Conservation (phyloP, 2,329 filamentous ascomycete species). For the Akanthomyces uredinophilus region DNA sequence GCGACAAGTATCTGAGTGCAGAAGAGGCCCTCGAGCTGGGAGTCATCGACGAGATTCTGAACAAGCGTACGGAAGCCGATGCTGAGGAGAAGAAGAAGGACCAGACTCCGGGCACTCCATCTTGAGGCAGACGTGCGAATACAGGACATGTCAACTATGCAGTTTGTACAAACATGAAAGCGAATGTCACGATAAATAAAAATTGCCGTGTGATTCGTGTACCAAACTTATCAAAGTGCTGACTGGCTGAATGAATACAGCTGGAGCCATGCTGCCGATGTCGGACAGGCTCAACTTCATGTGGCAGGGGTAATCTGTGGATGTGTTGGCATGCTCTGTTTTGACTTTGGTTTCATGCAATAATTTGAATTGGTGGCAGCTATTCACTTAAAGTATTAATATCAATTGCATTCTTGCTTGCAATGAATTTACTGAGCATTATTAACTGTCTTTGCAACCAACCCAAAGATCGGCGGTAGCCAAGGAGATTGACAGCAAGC, state of each 20-base stretch:
- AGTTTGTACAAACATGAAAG: neutral
- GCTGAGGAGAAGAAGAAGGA: conserved; percentile 29
- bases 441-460: neutral
- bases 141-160: neutral
- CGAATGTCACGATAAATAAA: neutral
- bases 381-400: too few species aligned
- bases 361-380: neutral
- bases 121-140: neutral
- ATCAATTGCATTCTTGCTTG: too few species aligned
- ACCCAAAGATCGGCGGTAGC: neutral
- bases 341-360: neutral
- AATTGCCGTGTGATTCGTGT: neutral
- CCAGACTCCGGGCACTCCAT: conserved; percentile 11
- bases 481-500: neutral
- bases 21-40: conserved; percentile 85
- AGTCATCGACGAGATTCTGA: conserved; percentile 85
- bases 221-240: neutral
- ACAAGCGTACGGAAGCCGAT: conserved; percentile 47
- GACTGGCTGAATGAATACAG: neutral
- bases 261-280: conserved; percentile 3
- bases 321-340: neutral
- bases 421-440: too few species aligned
- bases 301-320: neutral
- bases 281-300: neutral
- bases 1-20: conserved; percentile 89